Conservation (phyloP, 495 filamentous ascomycete species). For the Daldinia bambusicola region DNA sequence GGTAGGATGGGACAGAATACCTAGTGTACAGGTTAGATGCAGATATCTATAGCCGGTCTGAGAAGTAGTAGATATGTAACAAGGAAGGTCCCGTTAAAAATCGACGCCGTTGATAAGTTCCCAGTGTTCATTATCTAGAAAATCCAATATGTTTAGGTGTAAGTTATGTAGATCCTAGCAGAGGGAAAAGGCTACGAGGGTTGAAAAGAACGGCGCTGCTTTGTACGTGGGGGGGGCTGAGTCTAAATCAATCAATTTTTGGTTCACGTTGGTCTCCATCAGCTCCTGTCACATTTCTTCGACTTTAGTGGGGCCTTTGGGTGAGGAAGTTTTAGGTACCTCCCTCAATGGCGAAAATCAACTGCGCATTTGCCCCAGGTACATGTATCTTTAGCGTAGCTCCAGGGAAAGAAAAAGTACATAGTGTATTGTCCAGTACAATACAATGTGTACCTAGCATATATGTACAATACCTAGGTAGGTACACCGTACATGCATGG, state of each 20-base stretch:
- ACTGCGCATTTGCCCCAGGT: not conserved
- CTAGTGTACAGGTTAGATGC: not conserved
- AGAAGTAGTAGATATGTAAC: not conserved
- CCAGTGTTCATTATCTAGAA: constrained; percentile 10
- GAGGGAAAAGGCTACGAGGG: constrained; percentile 26
- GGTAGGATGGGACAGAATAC: not conserved
- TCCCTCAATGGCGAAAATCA: not conserved
- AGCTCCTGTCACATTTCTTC: constrained; percentile 36
- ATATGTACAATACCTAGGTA: too few relatives aligned
- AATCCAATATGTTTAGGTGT: not conserved
- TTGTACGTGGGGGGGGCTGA: constrained; percentile 40
- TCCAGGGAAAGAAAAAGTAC: not conserved
- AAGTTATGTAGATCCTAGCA: constrained; percentile 12
- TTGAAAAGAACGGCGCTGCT: constrained; percentile 34
- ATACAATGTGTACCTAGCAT: too few relatives aligned
- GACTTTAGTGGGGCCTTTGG: constrained; percentile 18
- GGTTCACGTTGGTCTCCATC: constrained; percentile 37
- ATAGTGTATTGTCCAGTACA: not conserved
- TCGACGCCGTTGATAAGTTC: constrained; percentile 6
- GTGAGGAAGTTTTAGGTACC: not conserved
- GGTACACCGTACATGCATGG: too few relatives aligned
- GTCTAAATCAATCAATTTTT: constrained; percentile 43
- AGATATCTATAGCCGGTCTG: not conserved
- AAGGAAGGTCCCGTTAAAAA: constrained; percentile 14
- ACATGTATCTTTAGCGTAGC: not conserved